Base-by-base conservation (phyloP, 148 eudicot species). In the Salicornia ramosissima region DNA sequence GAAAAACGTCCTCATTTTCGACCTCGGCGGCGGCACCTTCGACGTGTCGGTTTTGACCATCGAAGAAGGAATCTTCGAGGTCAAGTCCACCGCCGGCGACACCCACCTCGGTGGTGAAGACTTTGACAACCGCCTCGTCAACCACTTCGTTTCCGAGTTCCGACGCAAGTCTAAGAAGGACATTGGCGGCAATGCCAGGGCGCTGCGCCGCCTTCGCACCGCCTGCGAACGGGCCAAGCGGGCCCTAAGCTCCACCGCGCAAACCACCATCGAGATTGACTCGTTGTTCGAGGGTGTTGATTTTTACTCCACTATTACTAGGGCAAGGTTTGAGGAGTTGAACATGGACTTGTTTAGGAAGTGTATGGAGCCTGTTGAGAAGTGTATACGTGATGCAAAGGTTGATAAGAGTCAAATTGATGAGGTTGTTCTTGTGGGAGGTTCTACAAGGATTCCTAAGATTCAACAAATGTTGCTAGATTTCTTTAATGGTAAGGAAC, bases 321-420 rank as follows among this genome's bases (percentile, higher is more conserved):
- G 75, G 47, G 75, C 75, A 0, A 62, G 75, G 60, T 72, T 72
- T 2, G 75, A 72, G 68, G 75, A 72, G 36, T 1, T 72, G 39
- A 63, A 68, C 11, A 62, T 72, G 68, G 74, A 72, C 26, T 36
- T 72, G 61, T 72, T 72, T 47, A 72, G 75, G 61, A 72, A 62
- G n/a, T 72, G 75, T 62, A 72, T 72, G 75, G 74, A 72, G 14
- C 75, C 75, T 8, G 75, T 72, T 22, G 75, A 72, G 74, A 62
- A 62, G 36, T 72, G 75, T 54, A 10, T 72, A 2, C 21, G 68
- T 15, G 75, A 72, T 61, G 75, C 75, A 0, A 72, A 72, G 60
- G 64, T 72, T 22, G 75, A 72, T 10, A 72, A 72, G 58, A 25
- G 61, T 6, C 21, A n/a, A 12, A 45, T 72, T 0, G 59, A 72